These are phyloP conservation scores for Haberlea rhodopensis DNA, from an alignment of 257 asterid species.

Conservation along the genomic window DNA sequence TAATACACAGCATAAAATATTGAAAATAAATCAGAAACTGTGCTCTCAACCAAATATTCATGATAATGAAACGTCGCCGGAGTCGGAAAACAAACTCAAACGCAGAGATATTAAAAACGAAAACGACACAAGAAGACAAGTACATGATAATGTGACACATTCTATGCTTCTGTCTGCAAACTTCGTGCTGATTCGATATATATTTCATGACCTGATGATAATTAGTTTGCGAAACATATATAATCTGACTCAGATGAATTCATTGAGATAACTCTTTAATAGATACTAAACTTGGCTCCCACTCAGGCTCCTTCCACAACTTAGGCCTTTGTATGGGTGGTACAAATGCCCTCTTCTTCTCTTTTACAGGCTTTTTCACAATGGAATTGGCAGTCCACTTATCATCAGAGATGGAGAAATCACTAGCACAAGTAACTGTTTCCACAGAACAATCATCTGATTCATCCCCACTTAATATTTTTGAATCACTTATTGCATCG, in stretches of 20 bases:
- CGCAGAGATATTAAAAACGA: not conserved
- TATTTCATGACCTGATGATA: no score
- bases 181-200: no score
- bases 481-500: not conserved
- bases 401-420: not conserved
- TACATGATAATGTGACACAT: no score
- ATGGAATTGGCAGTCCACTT: no score
- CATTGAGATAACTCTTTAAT: conserved; percentile 64
- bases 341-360: not conserved
- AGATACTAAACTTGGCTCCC: conserved; percentile 37
- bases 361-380: not conserved
- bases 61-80: no score
- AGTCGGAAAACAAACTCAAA: not conserved
- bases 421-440: not conserved
- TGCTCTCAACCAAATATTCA: no score
- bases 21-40: conserved; percentile 2
- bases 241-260: conserved; percentile 4
- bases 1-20: no score
- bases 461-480: not conserved
- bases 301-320: not conserved
- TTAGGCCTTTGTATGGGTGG: no score
- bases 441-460: not conserved
- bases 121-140: no score
- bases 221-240: not conserved
- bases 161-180: not conserved